Base-by-base conservation (phyloP, 768 basidiomycete genomes). In the Phaffia australis region DNA sequence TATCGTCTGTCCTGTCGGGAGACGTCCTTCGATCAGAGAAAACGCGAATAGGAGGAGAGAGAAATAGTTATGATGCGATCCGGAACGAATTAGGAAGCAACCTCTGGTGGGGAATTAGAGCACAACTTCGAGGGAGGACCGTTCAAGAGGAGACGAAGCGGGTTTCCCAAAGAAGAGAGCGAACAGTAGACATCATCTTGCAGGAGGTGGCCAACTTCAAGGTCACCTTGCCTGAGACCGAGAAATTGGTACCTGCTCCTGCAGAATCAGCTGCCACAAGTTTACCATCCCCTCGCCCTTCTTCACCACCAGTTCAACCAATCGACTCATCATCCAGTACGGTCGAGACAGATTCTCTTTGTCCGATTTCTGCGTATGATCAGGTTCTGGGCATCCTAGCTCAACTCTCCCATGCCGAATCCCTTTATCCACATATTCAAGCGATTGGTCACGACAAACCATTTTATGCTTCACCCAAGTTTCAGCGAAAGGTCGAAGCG, bases 21-120 rank as follows among this genome's bases (percentile, higher is more conserved):
- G 93, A 98, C 72, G 91, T 99, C 15, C 83, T 99, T 70, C 89
- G 87, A 75, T 87, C 89, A 0, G 95, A 98, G 78, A 95, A 91
- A 78, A 88, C 87, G 29, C 84, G 95, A 65, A 92, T 97, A 68
- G 87, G 87, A 32, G 85, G 84, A 56, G 87, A 76, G 84, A 86
- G 77, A 82, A 86, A 76, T 81, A 84, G 73, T 82, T 82, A 75
- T 77, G 82, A 69, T 46, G 72, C 72, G 4, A 71, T 74, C 59
- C 71, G 72, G 57, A 72, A 73, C 65, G 74, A 74, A 49, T 67
- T 75, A 52, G 77, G 71, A 46, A 73, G 70, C 70, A 74, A 66
- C 82, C 84, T 73, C 77, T 99, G 94, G 93, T 80, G 93, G 65
- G 89, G 88, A 63, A 83, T 97, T 47, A 84, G 92, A 57, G 94